A percentile compares a stretch with the other conserved stretches of the same genome.
These are phyloP conservation scores for Entophlyctis luteolus DNA, from an alignment of 192 early-diverging fungal genomes.

Conservation along the genomic window DNA sequence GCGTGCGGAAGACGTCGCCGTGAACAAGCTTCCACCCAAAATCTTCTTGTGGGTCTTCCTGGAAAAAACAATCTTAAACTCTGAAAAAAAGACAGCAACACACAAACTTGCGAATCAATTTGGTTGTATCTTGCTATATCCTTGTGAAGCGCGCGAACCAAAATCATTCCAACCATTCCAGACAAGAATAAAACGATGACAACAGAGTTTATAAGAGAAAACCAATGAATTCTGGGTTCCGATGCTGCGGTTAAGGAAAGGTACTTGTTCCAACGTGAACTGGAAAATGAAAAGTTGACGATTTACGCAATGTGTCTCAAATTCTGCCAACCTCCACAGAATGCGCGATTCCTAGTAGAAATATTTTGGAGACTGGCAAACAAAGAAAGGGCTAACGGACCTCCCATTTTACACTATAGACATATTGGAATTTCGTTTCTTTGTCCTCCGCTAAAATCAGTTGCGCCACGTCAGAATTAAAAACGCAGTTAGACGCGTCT, in stretches of 20 bases:
- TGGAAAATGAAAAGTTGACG: not conserved
- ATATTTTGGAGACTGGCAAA: not conserved
- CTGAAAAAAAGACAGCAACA: not conserved
- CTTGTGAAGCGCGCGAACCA: constrained; percentile 52
- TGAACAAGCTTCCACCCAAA: constrained; percentile 67
- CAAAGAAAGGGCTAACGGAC: constrained; percentile 17
- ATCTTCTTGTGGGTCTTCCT: constrained; percentile 59
- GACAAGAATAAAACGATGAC: constrained; percentile 54
- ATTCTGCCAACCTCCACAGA: constrained; percentile 45
- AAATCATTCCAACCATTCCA: constrained; percentile 58
- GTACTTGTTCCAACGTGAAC: constrained; percentile 34
- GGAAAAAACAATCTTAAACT: not conserved
- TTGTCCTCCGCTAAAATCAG: constrained; percentile 27
- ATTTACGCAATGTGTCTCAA: not conserved
- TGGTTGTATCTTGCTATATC: constrained; percentile 62
- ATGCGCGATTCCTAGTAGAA: constrained; percentile 30
- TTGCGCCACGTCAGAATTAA: constrained; percentile 4
- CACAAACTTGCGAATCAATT: constrained; percentile 28
- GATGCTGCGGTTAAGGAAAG: constrained; percentile 19
- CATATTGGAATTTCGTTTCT: constrained; percentile 38
- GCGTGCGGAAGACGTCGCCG: constrained; percentile 59
- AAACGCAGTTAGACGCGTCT: constrained; percentile 10
- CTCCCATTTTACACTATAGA: constrained; percentile 50
- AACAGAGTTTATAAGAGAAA: constrained; percentile 57
- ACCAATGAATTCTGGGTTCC: constrained; percentile 62